A percentile compares a stretch with the other conserved stretches of the same genome.
Evolutionary conservation across 495 filamentous ascomycete species (phyloP).

Genomic region (Astrothelium macrocarpum): DNA sequence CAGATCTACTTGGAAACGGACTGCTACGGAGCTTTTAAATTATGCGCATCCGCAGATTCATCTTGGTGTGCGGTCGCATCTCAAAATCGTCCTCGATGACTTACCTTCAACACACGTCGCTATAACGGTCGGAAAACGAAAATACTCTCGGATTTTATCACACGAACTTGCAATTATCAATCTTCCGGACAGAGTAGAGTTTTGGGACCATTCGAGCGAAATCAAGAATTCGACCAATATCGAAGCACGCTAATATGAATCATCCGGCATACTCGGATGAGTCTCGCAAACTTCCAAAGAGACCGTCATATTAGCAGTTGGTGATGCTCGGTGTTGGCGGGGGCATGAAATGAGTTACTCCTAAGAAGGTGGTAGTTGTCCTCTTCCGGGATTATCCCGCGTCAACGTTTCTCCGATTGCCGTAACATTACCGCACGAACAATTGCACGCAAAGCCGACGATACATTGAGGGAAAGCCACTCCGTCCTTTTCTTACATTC

Average conservation of each 20-base stretch:
- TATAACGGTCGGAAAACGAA: no score
- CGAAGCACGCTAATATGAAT: no score
- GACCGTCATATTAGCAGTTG: neutral
- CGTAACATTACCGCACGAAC: neutral
- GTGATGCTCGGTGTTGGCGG: neutral
- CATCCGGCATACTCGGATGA: neutral
- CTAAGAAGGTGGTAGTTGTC: constrained; percentile 2
- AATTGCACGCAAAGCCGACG: neutral
- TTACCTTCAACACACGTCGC: no score
- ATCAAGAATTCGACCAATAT: no score
- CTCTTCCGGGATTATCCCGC: neutral
- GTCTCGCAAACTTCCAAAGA: neutral
- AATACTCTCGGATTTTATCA: no score
- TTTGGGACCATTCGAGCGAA: no score
- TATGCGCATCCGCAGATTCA: no score
- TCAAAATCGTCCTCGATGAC: no score
- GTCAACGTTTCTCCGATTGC: neutral
- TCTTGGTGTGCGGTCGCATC: neutral
- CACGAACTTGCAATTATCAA: no score
- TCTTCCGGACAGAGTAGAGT: no score
- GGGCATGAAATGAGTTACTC: neutral
- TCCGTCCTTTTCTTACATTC: neutral
- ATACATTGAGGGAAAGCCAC: neutral
- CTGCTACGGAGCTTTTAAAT: no score
- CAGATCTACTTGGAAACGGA: no score